Evolutionary conservation across 306 rosid species (phyloP), one percentile per base, ranked within the genome.

Genomic region (Crotalaria pallida): DNA sequence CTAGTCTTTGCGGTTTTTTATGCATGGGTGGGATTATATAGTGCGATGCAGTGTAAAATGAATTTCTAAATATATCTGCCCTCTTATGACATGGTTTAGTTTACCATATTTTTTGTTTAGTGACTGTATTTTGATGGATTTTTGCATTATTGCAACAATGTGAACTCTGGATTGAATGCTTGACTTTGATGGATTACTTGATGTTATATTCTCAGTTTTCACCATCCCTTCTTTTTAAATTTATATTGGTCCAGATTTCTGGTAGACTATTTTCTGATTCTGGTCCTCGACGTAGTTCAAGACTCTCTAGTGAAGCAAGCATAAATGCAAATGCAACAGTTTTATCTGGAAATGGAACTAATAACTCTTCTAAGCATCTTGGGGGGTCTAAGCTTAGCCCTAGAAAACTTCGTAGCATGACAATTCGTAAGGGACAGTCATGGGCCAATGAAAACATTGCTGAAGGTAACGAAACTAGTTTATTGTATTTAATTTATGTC

Each of bases 261-360:
- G 96, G 98, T 71, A 88, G 96, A 73, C 83, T 88, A 78, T 90
- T 92, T 76, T 82, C 92, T 77, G 98, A 94, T 87, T 90, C 98
- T 80, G 97, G 90, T 65, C 92, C 87, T 48, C 89, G 98, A 65
- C 87, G 98, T 74, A 94, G 96, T 80, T 82, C 86, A 36, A 94
- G 98, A 66, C 90, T 88, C 73, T 73, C 96, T 29, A 88, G 82
- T 62, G 98, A 90, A 69, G 74, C 92, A 22, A 89, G 86, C 65
- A 82, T 56, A 73, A 89, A 72, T 75, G 60, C 86, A 41, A 92
- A 85, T 79, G 80, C 90, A 26, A 57, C 92, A 17, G 58, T 60
- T 77, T 73, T 82, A 45, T 74, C 88, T 13, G 88, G 92, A 82
- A 88, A 90, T 85, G 98, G 96, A 82, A 83, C 80, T 71, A 79